These are phyloP conservation scores for Rhizophagus prolifer DNA, from an alignment of 192 early-diverging fungal genomes.

Conservation along the genomic window DNA sequence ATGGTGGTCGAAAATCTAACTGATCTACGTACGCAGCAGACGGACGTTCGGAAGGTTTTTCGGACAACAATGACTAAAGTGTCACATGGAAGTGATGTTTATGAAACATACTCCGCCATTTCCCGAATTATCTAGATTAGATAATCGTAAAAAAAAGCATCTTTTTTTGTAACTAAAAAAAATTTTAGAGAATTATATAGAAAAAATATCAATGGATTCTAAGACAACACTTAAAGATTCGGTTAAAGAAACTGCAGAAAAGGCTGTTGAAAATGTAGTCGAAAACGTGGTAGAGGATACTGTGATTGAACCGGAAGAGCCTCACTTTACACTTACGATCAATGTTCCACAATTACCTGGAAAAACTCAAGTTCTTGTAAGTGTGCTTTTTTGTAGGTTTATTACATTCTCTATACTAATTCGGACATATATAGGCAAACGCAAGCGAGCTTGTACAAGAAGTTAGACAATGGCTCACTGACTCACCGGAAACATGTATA, in stretches of 20 bases:
- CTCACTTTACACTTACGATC: constrained; percentile 35
- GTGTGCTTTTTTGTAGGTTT: background rate
- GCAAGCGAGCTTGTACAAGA: constrained; percentile 80
- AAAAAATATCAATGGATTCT: background rate
- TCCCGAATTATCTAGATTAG: too few relatives aligned
- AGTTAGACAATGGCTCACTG: constrained; percentile 83
- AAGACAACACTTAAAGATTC: background rate
- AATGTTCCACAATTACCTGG: constrained; percentile 36
- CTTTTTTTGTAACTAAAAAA: too few relatives aligned
- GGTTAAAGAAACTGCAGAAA: background rate
- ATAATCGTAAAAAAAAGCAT: too few relatives aligned
- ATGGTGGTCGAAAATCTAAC: too few relatives aligned
- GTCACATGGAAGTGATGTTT: too few relatives aligned
- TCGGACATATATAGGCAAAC: constrained; percentile 49
- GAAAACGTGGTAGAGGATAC: constrained; percentile 7
- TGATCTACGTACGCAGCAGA: too few relatives aligned
- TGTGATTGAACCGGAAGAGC: constrained; percentile 7
- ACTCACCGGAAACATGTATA: constrained; percentile 79
- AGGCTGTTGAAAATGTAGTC: background rate
- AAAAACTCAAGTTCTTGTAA: constrained; percentile 33
- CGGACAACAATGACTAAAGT: too few relatives aligned
- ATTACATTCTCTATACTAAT: background rate
- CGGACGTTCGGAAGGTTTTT: too few relatives aligned
- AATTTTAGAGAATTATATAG: too few relatives aligned
- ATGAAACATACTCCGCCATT: too few relatives aligned